phyloP scores from a whole-genome alignment of 352 stramenopile genomes.

The Phytophthora hybrid region DNA sequence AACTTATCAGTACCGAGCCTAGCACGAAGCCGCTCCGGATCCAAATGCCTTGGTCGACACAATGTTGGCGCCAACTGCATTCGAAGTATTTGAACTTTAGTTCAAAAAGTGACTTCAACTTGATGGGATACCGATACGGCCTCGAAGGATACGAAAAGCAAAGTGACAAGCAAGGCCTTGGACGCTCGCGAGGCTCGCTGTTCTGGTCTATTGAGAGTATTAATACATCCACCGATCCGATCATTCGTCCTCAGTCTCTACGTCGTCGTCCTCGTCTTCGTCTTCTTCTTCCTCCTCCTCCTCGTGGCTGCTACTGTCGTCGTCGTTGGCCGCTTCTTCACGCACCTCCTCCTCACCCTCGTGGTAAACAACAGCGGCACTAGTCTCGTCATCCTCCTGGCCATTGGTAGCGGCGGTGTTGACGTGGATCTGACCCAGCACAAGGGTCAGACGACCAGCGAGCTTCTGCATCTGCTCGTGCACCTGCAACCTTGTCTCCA shows the following conservation, averaged over 20 bases:
- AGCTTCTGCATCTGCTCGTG: constrained; percentile 88
- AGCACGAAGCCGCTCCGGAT: constrained; percentile 59
- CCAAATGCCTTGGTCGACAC: constrained; percentile 62
- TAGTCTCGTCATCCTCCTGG: constrained; percentile 53
- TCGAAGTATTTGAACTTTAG: not conserved
- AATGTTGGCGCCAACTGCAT: constrained; percentile 55
- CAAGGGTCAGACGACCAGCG: constrained; percentile 77
- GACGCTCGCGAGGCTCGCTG: constrained; percentile 33
- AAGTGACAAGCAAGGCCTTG: constrained; percentile 33
- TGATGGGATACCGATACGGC: constrained; percentile 4
- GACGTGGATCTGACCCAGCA: constrained; percentile 88
- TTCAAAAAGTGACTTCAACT: constrained; percentile 5
- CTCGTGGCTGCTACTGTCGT: constrained; percentile 59
- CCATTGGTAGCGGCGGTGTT: constrained; percentile 49
- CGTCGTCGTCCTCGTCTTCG: constrained; percentile 43
- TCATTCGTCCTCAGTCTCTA: constrained; percentile 51
- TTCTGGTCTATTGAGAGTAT: constrained; percentile 69
- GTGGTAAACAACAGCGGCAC: constrained; percentile 71
- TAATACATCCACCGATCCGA: constrained; percentile 47
- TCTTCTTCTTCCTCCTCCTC: constrained; percentile 58
- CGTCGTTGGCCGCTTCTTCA: constrained; percentile 36
- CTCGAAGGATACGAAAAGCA: constrained; percentile 29
- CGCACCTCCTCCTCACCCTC: constrained; percentile 62
- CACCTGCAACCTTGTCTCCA: constrained; percentile 85
- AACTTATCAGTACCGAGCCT: constrained; percentile 47